A percentile compares a stretch with the other conserved stretches of the same genome.
Conservation (phyloP, 176 grass and related monocot species). For the Thinopyrum elongatum region DNA sequence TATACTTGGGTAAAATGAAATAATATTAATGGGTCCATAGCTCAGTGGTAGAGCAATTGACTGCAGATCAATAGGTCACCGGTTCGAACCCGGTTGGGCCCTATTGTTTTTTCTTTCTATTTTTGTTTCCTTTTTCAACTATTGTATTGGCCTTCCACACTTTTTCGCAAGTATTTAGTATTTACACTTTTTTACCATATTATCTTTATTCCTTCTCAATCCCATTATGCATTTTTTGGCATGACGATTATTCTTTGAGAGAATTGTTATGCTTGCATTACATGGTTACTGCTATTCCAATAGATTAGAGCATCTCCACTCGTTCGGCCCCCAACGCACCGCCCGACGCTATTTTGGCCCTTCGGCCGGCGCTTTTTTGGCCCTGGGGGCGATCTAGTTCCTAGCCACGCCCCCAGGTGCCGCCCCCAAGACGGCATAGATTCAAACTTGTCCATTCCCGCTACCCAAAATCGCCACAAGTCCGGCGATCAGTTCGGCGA, state of each 20-base stretch:
- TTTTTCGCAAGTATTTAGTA: background rate
- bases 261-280: background rate
- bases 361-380: no score
- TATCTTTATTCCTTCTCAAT: background rate
- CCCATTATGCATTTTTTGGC: background rate
- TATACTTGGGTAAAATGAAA: no score
- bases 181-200: background rate
- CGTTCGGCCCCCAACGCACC: no score
- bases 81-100: constrained; percentile 99
- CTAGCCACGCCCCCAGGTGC: no score
- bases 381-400: no score
- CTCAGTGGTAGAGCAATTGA: constrained; percentile 99
- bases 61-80: constrained; percentile 99
- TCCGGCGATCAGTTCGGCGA: no score
- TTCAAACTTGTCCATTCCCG: no score
- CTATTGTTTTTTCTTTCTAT: constrained; percentile 7
- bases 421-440: no score
- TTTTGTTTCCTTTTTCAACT: background rate
- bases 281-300: background rate
- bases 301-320: no score
- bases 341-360: no score
- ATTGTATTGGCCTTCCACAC: background rate
- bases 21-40: constrained; percentile 65
- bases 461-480: no score
- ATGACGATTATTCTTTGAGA: background rate